These are phyloP conservation scores for Arxiozyma bovina DNA, from an alignment of 1,139 yeast genomes.

Conservation along the genomic window DNA sequence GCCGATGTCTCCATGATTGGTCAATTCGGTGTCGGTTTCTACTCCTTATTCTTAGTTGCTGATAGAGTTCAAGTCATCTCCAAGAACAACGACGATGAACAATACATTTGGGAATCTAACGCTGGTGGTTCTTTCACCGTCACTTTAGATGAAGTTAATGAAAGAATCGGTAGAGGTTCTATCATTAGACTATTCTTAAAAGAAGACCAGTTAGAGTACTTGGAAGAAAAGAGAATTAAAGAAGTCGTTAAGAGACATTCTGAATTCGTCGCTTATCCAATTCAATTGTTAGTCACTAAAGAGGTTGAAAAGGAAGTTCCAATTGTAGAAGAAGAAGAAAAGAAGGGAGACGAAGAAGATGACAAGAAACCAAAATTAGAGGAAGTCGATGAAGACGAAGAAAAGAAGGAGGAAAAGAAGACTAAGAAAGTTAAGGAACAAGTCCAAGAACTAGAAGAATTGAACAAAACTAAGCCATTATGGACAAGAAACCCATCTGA, in stretches of 20 bases:
- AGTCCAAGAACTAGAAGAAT: constrained; percentile 88
- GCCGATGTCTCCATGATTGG: constrained; percentile 99
- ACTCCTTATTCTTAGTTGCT: constrained; percentile 98
- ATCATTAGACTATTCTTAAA: constrained; percentile 91
- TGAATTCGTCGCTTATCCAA: constrained; percentile 98
- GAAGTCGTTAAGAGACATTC: constrained; percentile 99
- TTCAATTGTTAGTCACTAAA: constrained; percentile 96
- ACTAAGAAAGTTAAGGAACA: constrained; percentile 79
- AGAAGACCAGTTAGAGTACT: constrained; percentile 98
- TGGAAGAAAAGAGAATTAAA: constrained; percentile 98
- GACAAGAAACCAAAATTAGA: constrained; percentile 62
- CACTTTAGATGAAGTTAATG: constrained; percentile 79
- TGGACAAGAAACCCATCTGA: constrained; percentile 99
- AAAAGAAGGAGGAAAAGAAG: constrained; percentile 54
- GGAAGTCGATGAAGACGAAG: constrained; percentile 45
- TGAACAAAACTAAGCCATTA: constrained; percentile 97
- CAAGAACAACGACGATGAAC: constrained; percentile 98
- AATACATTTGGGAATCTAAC: constrained; percentile 98
- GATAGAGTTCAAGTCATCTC: constrained; percentile 98
- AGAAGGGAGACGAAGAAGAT: constrained; percentile 46
- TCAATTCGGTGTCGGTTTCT: constrained; percentile 99
- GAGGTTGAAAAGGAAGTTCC: constrained; percentile 96
- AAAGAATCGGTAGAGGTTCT: constrained; percentile 90
- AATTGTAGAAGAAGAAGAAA: constrained; percentile 56
- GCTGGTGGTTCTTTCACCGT: constrained; percentile 99